phyloP scores from a whole-genome alignment of 257 asterid genomes.

The Ligustrum vulgare region DNA sequence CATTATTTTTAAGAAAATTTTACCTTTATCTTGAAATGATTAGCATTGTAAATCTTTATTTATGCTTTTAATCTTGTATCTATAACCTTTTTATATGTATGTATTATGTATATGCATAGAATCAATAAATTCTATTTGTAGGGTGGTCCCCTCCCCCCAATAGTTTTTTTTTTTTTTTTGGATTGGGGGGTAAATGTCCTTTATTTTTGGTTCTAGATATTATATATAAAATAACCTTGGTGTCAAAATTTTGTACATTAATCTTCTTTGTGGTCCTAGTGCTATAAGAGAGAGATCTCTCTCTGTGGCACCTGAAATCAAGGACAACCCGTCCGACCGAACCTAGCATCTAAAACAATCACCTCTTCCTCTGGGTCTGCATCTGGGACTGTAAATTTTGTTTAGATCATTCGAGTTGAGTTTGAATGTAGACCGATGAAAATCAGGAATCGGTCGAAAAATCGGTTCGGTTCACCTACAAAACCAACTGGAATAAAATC shows the following conservation, averaged over 20 bases:
- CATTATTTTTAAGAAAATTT: conserved; percentile 33
- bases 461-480: too few relatives aligned
- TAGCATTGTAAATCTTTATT: conserved; percentile 13
- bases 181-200: conserved; percentile 3
- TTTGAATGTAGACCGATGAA: neutral
- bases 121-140: conserved; percentile 39
- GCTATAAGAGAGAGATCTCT: neutral
- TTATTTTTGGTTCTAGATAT: neutral
- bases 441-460: too few relatives aligned
- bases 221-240: too few relatives aligned
- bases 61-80: conserved; percentile 1
- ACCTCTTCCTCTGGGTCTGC: too few relatives aligned
- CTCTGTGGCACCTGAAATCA: neutral
- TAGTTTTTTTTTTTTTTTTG: neutral
- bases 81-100: conserved; percentile 12
- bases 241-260: neutral
- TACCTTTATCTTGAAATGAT: conserved; percentile 26
- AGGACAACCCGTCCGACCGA: neutral
- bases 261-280: neutral
- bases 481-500: too few relatives aligned
- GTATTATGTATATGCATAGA: conserved; percentile 14
- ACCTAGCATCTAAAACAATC: too few relatives aligned
- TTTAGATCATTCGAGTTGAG: too few relatives aligned
- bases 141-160: conserved; percentile 42
- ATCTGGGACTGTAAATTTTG: too few relatives aligned